Conservation (phyloP, 371 early-diverging fungal genomes). For the Mortierella sp. region DNA sequence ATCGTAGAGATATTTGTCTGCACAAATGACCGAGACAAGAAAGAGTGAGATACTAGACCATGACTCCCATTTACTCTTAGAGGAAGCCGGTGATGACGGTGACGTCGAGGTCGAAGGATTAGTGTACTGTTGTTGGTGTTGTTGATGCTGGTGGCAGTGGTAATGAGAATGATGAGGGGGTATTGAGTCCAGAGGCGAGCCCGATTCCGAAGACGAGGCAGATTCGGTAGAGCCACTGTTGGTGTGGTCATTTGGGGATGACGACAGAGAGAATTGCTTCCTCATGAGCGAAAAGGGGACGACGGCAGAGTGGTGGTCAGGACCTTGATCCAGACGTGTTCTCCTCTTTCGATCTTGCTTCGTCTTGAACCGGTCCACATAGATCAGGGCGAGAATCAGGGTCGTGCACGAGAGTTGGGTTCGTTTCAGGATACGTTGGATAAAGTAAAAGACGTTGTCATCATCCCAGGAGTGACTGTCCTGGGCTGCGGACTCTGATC, state of each 20-base stretch:
- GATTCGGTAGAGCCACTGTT: constrained; percentile 53
- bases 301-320: constrained; percentile 21
- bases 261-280: constrained; percentile 53
- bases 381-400: constrained; percentile 62
- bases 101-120: not conserved
- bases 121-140: constrained; percentile 3
- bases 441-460: constrained; percentile 56
- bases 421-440: constrained; percentile 59
- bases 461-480: constrained; percentile 11
- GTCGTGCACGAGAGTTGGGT: constrained; percentile 66
- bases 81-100: constrained; percentile 3
- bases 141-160: constrained; percentile 9
- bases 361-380: constrained; percentile 60
- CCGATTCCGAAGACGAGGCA: not conserved
- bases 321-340: constrained; percentile 51
- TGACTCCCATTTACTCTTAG: constrained; percentile 13
- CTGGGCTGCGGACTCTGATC: constrained; percentile 22
- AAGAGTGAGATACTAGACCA: constrained; percentile 50
- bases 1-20: constrained; percentile 55
- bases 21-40: constrained; percentile 46
- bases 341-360: constrained; percentile 25
- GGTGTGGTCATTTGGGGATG: constrained; percentile 46
- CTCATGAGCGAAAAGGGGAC: constrained; percentile 21
- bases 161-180: not conserved
- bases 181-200: not conserved